Percentiles rank a stretch among this genome's conserved stretches.
Conservation (phyloP, 2,329 filamentous ascomycete genomes). For the Xenoacremonium recifei region DNA sequence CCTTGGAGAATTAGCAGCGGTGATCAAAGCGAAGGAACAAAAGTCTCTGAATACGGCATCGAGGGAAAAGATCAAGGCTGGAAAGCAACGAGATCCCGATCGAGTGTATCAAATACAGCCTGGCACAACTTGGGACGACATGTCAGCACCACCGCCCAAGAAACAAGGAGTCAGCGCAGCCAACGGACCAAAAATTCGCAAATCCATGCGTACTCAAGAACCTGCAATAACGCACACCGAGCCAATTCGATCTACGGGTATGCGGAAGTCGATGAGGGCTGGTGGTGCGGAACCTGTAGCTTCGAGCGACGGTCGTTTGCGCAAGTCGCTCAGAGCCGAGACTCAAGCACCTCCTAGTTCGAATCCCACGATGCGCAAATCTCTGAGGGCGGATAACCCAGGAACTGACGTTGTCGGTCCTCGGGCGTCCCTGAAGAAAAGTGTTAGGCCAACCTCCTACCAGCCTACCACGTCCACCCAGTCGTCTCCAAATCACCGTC, state of each 20-base stretch:
- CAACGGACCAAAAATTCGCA: conserved; percentile 37
- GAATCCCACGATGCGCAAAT: conserved; percentile 20
- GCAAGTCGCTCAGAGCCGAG: conserved; percentile 20
- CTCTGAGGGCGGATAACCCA: conserved; percentile 18
- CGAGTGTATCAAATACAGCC: conserved; percentile 41
- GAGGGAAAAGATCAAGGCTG: conserved; percentile 6
- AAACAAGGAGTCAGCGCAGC: conserved; percentile 2
- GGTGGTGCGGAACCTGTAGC: conserved; percentile 5
- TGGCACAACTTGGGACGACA: conserved; percentile 27
- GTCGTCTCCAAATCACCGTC: conserved; percentile 17
- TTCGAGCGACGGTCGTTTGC: conserved; percentile 13
- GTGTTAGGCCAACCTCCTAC: conserved; percentile 29
- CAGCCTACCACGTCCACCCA: conserved; percentile 19
- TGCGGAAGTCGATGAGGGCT: conserved; percentile 35
- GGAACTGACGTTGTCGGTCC: conserved; percentile 5
- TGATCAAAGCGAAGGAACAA: conserved; percentile 36
- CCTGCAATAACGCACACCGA: conserved; percentile 10
- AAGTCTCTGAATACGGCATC: conserved; percentile 1
- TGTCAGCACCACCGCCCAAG: conserved; percentile 7
- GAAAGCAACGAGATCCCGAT: conserved; percentile 14
- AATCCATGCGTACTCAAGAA: conserved; percentile 44
- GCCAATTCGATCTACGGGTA: conserved; percentile 16
- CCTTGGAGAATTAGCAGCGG: conserved; percentile 24
- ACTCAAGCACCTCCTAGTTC: conserved; percentile 8
- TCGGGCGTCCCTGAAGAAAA: conserved; percentile 4